Percentiles rank a stretch among this genome's conserved stretches.
phyloP scores from a whole-genome alignment of 306 rosid species.

The Fagus crenata region DNA sequence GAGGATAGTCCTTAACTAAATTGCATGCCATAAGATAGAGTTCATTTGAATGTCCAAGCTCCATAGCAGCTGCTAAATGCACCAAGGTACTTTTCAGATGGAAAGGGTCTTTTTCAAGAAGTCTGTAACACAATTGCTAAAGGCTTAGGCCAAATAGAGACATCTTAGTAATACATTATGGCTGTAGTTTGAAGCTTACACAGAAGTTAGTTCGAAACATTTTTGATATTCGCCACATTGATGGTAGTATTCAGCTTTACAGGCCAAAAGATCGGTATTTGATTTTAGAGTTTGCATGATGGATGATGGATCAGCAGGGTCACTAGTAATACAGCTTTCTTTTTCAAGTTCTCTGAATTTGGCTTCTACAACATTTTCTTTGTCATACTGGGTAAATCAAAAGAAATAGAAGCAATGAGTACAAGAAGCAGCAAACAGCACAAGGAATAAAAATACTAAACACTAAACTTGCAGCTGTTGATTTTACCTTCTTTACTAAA shows the following conservation, averaged over 20 bases:
- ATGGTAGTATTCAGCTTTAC: constrained; percentile 98
- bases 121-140: constrained; percentile 43
- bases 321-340: constrained; percentile 64
- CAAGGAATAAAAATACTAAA: neutral
- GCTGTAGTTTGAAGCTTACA: constrained; percentile 58
- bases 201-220: constrained; percentile 86
- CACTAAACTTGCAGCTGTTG: too few species aligned
- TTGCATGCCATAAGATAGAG: constrained; percentile 96
- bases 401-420: constrained; percentile 25
- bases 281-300: constrained; percentile 63
- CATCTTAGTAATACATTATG: constrained; percentile 11
- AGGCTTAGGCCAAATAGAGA: constrained; percentile 17
- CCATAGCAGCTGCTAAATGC: constrained; percentile 96
- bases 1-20: constrained; percentile 96
- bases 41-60: constrained; percentile 95
- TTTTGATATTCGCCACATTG: constrained; percentile 96
- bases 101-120: constrained; percentile 95
- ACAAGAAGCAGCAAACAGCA: constrained; percentile 11
- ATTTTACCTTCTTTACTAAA: constrained; percentile 77
- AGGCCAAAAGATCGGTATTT: constrained; percentile 86
- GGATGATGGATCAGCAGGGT: constrained; percentile 58
- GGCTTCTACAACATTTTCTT: constrained; percentile 75
- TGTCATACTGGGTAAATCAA: constrained; percentile 65
- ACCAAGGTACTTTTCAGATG: constrained; percentile 86
- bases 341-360: constrained; percentile 83